Base-by-base conservation (phyloP, 2,329 filamentous ascomycete genomes). In the Aureobasidium sp. region DNA sequence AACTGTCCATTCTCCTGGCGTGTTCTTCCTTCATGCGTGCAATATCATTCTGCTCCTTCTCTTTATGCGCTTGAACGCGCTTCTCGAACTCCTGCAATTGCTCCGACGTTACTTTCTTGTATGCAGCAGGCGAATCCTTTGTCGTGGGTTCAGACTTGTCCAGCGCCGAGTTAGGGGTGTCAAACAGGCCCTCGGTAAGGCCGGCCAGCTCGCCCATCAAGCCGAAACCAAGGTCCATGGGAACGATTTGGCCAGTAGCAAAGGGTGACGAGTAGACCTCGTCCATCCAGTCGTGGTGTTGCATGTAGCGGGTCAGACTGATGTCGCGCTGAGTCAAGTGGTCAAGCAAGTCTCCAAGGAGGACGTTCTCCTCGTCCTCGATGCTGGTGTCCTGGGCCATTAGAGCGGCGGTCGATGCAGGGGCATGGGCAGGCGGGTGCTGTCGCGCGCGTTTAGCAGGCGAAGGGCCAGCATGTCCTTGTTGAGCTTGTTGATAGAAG, bases 201-300 rank as follows among this genome's bases (percentile, higher is more conserved):
- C 83, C 80, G 25, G 89, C 85, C 21, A 99, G 79, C 72, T 92
- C 88, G 38, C 94, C 94, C 74, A 78, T 77, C 11, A 80, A 81
- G 4, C 94, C 94, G 10, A 97, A 78, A 0, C 91, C 91, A 35
- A 97, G 82, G 70, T 96, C 92, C 2, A 91, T 84, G 0, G 93
- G 91, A 9, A 87, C 84, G 61, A 99, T 95, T 70, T 95, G 90
- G 53, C 82, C 83, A 63, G 93, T 88, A 25, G 88, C 81, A 70
- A 96, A 96, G 0, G 92, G 90, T 1, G 93, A 97, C 0, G 89
- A 90, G 58, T 97, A 83, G 29, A 99, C 86, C 74, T 99, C 93
- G 70, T 97, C 94, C 90, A 99, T 96, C 94, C 93, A 97, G 72
- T 96, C 90, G 69, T 99, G 93, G 68, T 99, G 95, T 70, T 96